Percentiles rank a stretch among this genome's conserved stretches.
These are phyloP conservation scores for Hanseniaspora nectarophila DNA, from an alignment of 805 yeast species.

Conservation along the genomic window DNA sequence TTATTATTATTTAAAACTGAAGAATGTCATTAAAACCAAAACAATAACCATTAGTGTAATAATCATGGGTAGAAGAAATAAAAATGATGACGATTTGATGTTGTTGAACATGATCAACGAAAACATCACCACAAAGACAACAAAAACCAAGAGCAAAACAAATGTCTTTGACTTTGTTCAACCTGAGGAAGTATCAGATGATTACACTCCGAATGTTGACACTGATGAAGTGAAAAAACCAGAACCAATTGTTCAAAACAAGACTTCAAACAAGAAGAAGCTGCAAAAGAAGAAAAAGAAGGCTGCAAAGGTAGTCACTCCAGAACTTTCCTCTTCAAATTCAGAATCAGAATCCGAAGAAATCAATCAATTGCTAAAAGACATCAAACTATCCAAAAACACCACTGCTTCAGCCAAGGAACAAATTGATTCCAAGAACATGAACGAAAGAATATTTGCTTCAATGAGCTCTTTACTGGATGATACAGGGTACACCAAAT, in stretches of 20 bases:
- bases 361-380: slow-evolving; percentile 4
- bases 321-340: neutral
- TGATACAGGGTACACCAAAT: slow-evolving; percentile 9
- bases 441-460: neutral
- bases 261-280: slow-evolving; percentile 16
- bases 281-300: slow-evolving; percentile 20
- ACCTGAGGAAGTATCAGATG: slow-evolving; percentile 15
- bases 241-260: neutral
- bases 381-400: slow-evolving; percentile 10
- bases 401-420: slow-evolving; percentile 18
- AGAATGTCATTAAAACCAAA: too few species aligned
- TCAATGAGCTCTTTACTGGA: neutral
- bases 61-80: slow-evolving; percentile 28
- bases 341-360: slow-evolving; percentile 15
- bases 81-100: slow-evolving; percentile 22
- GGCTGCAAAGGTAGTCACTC: slow-evolving; percentile 7
- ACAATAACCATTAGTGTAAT: too few species aligned
- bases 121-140: neutral
- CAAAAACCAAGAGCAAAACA: neutral
- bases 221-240: neutral
- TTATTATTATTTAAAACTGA: too few species aligned
- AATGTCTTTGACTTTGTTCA: slow-evolving; percentile 4
- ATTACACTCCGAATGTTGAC: slow-evolving; percentile 14
- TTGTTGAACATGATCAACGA: slow-evolving; percentile 14
- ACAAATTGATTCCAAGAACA: slow-evolving; percentile 32